Percentiles rank a stretch among this genome's conserved stretches.
phyloP scores from a whole-genome alignment of 371 early-diverging fungal genomes.

The Lichtheimia corymbifera region DNA sequence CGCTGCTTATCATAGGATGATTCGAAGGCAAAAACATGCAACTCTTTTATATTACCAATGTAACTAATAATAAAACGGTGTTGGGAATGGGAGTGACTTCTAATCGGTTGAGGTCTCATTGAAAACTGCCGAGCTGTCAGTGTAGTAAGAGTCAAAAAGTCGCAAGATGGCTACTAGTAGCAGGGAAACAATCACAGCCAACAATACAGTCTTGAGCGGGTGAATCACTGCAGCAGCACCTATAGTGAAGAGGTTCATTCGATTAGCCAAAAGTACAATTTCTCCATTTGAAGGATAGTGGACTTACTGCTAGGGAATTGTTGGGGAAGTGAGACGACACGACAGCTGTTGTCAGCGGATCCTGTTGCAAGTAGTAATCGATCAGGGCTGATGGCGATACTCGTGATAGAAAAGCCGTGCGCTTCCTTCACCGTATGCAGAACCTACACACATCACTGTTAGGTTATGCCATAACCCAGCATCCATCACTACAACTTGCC shows the following conservation, averaged over 20 bases:
- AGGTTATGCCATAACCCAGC: neutral
- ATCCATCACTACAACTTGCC: conserved; percentile 23
- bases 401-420: conserved; percentile 68
- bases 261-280: neutral
- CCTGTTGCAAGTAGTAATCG: conserved; percentile 60
- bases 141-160: too few relatives aligned
- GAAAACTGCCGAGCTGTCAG: too few relatives aligned
- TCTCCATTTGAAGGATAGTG: neutral
- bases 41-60: too few relatives aligned
- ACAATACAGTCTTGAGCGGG: conserved; percentile 35
- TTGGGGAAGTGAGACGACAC: conserved; percentile 55
- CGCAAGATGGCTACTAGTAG: neutral
- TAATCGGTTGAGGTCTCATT: too few relatives aligned
- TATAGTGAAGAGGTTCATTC: neutral
- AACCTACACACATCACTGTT: conserved; percentile 9
- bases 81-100: too few relatives aligned
- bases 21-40: too few relatives aligned
- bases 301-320: conserved; percentile 46
- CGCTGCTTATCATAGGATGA: too few relatives aligned
- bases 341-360: conserved; percentile 69
- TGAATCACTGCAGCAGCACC: conserved; percentile 20
- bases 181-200: conserved; percentile 32
- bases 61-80: too few relatives aligned
- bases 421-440: conserved; percentile 56
- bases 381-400: conserved; percentile 62